Percentiles rank a stretch among this genome's conserved stretches.
phyloP scores from a whole-genome alignment of 441 rosid species.

The Sinapis alba region DNA sequence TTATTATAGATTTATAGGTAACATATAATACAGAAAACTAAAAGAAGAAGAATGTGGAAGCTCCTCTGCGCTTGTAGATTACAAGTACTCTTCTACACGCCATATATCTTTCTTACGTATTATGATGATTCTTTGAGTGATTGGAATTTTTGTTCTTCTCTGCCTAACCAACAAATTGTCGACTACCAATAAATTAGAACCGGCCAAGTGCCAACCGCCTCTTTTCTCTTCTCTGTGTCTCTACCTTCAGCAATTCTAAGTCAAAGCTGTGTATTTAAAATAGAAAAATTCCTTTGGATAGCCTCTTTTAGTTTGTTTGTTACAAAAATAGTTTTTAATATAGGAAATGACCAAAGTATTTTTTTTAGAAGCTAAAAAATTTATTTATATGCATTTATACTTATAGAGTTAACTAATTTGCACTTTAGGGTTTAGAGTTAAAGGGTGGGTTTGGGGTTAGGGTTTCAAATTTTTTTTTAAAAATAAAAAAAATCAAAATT shows the following conservation, averaged over 20 bases:
- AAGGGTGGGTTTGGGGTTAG: no score
- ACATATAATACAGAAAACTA: neutral
- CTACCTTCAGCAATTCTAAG: neutral
- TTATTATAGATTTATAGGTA: neutral
- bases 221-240: constrained; percentile 9
- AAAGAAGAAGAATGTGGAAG: neutral
- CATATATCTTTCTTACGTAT: constrained; percentile 25
- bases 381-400: no score
- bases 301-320: no score
- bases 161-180: constrained; percentile 31
- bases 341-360: no score
- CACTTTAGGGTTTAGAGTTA: no score
- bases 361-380: no score
- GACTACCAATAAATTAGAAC: constrained; percentile 29
- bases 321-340: no score
- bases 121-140: constrained; percentile 8
- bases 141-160: constrained; percentile 4
- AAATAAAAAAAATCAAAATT: no score
- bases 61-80: neutral
- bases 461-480: no score
- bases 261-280: constrained; percentile 9
- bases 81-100: neutral
- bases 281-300: no score
- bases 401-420: no score
- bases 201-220: constrained; percentile 31